A percentile compares a stretch with the other conserved stretches of the same genome.
Evolutionary conservation across 1,284 basidiomycete genomes (phyloP).

Genomic region (Blastosporella zonata): DNA sequence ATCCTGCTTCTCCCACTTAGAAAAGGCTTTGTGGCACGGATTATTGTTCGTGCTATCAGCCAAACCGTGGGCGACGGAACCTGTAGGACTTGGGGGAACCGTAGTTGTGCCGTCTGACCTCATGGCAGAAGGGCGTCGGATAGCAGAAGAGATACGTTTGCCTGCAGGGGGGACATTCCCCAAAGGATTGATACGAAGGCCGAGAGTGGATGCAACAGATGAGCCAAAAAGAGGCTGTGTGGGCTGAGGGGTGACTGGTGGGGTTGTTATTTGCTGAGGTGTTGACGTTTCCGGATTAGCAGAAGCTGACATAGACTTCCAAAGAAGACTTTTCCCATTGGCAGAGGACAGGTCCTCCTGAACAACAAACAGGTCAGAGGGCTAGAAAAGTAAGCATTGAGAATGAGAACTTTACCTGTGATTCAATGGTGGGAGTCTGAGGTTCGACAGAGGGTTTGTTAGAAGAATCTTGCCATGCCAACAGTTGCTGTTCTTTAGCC

Average conservation of each 20-base stretch:
- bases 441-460: conserved; percentile 39
- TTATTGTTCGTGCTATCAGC: conserved; percentile 51
- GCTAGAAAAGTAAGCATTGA: not conserved
- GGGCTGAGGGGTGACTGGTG: conserved; percentile 20
- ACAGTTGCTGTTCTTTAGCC: conserved; percentile 55
- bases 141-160: conserved; percentile 32
- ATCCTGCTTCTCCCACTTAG: conserved; percentile 82
- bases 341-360: conserved; percentile 23
- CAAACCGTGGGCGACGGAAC: conserved; percentile 30
- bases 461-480: conserved; percentile 66
- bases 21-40: conserved; percentile 50
- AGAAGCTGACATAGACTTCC: conserved; percentile 36
- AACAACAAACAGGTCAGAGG: not conserved
- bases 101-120: conserved; percentile 6
- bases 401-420: conserved; percentile 27
- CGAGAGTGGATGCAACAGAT: conserved; percentile 41
- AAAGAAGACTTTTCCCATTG: conserved; percentile 44
- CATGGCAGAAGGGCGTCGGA: conserved; percentile 23
- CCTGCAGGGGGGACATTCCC: conserved; percentile 24
- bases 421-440: conserved; percentile 35
- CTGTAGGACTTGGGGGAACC: conserved; percentile 16
- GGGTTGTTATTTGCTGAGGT: conserved; percentile 23
- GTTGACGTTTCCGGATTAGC: conserved; percentile 27
- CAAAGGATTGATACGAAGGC: conserved; percentile 35
- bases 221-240: conserved; percentile 38